A percentile compares a stretch with the other conserved stretches of the same genome.
phyloP scores from a whole-genome alignment of 2,329 filamentous ascomycete genomes.

The Nannizziopsis barbatae region DNA sequence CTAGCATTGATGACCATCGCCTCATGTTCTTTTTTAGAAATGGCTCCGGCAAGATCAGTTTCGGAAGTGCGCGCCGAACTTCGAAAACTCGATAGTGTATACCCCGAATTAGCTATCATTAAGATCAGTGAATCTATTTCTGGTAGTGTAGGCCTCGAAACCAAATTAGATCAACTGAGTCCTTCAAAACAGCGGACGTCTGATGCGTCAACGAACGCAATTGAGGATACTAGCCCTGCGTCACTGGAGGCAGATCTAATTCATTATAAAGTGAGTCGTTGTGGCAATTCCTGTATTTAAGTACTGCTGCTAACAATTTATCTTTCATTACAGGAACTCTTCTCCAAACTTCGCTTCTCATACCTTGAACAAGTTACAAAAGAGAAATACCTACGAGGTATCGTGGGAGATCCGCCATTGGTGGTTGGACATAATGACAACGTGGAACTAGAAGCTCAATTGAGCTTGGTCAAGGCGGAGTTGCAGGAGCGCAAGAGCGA shows the following conservation, averaged over 20 bases:
- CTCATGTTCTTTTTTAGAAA: background rate
- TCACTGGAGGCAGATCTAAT: slow-evolving; percentile 70
- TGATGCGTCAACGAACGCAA: slow-evolving; percentile 56
- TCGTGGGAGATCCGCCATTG: slow-evolving; percentile 79
- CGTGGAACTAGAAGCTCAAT: slow-evolving; percentile 59
- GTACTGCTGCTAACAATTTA: background rate
- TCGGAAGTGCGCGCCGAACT: slow-evolving; percentile 34
- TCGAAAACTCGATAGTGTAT: slow-evolving; percentile 42
- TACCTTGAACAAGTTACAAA: slow-evolving; percentile 98
- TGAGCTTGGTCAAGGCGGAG: slow-evolving; percentile 58
- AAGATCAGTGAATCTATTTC: slow-evolving; percentile 65
- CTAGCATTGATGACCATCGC: too few relatives aligned
- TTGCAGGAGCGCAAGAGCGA: slow-evolving; percentile 72
- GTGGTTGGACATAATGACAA: slow-evolving; percentile 79
- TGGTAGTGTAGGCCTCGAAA: slow-evolving; percentile 26
- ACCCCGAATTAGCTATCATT: slow-evolving; percentile 53
- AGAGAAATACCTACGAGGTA: slow-evolving; percentile 89
- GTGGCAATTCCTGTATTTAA: background rate
- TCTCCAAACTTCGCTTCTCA: slow-evolving; percentile 89
- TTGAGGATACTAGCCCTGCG: slow-evolving; percentile 59
- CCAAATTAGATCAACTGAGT: slow-evolving; percentile 15
- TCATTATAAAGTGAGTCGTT: slow-evolving; percentile 59
- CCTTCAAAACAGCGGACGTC: slow-evolving; percentile 49
- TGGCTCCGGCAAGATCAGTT: slow-evolving; percentile 14
- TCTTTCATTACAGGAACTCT: slow-evolving; percentile 53